These are phyloP conservation scores for Rugonectria rugulosa DNA, from an alignment of 2,329 filamentous ascomycete species.

Conservation along the genomic window DNA sequence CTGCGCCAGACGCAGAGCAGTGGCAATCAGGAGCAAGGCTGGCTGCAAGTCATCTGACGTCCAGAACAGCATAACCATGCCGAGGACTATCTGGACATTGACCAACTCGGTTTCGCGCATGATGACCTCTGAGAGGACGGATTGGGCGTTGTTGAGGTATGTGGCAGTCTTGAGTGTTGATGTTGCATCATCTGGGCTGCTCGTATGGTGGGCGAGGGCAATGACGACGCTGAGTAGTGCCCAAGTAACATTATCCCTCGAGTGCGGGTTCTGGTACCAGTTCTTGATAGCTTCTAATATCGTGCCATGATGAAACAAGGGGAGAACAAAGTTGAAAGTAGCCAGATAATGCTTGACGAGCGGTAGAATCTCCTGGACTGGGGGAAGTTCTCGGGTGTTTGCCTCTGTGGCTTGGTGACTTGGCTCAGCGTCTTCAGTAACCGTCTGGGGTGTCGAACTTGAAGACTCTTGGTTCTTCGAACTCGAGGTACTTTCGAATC, in stretches of 20 bases:
- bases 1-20: conserved; percentile 23
- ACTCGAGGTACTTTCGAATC: no score
- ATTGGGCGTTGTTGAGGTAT: conserved; percentile 25
- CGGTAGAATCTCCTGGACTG: background rate
- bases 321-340: conserved; percentile 16
- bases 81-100: conserved; percentile 22
- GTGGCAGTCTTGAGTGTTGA: no score
- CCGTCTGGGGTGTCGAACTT: no score
- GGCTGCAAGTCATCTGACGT: conserved; percentile 9
- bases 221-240: conserved; percentile 23
- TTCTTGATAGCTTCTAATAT: background rate
- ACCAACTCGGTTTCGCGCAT: background rate
- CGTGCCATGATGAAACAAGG: conserved; percentile 14
- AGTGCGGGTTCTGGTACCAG: conserved; percentile 12
- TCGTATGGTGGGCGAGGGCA: conserved; percentile 14
- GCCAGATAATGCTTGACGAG: background rate
- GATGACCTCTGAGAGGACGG: conserved; percentile 14
- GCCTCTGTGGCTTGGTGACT: no score
- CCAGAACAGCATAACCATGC: conserved; percentile 18
- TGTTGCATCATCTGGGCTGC: background rate
- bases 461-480: no score
- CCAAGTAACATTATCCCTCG: conserved; percentile 10
- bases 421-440: no score
- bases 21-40: conserved; percentile 15
- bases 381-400: background rate